Percentiles rank a stretch among this genome's conserved stretches.
Evolutionary conservation across 1,139 yeast genomes (phyloP).

Genomic region (Kodamaea alishanica): DNA sequence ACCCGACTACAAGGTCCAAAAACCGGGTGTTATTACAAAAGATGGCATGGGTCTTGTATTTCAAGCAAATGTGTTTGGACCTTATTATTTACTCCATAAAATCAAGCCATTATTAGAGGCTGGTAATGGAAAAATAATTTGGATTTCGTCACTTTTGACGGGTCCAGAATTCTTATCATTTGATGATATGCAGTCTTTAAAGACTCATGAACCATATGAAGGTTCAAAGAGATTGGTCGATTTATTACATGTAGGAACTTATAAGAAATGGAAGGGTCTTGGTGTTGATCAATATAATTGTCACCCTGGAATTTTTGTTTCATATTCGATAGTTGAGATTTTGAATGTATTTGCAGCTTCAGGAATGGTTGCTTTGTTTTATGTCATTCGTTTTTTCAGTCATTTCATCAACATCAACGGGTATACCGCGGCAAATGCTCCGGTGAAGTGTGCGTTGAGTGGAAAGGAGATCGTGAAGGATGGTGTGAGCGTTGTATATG

Average conservation of each 20-base stretch:
- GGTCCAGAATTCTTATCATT: conserved; percentile 65
- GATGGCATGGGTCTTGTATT: conserved; percentile 83
- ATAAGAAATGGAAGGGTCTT: conserved; percentile 40
- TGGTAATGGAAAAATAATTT: conserved; percentile 66
- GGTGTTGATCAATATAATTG: conserved; percentile 71
- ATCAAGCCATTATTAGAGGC: conserved; percentile 48
- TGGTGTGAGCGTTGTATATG: conserved; percentile 45
- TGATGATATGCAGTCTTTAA: conserved; percentile 68
- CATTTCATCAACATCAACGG: conserved; percentile 88
- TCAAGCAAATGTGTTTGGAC: conserved; percentile 94
- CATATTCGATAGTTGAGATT: conserved; percentile 73
- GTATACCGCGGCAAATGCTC: conserved; percentile 85
- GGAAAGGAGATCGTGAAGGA: conserved; percentile 51
- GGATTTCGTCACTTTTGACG: conserved; percentile 85
- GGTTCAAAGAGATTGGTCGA: conserved; percentile 90
- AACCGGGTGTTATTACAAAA: conserved; percentile 64
- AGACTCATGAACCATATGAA: conserved; percentile 72
- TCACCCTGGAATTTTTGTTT: conserved; percentile 93
- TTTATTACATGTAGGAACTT: conserved; percentile 71
- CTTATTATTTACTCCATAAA: conserved; percentile 74
- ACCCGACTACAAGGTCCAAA: conserved; percentile 80
- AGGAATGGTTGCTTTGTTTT: conserved; percentile 82
- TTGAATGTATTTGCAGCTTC: conserved; percentile 75
- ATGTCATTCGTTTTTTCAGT: conserved; percentile 83
- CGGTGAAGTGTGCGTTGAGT: conserved; percentile 38